phyloP scores from a whole-genome alignment of 805 yeast genomes.

The Ogataea trehaloabstinens region DNA sequence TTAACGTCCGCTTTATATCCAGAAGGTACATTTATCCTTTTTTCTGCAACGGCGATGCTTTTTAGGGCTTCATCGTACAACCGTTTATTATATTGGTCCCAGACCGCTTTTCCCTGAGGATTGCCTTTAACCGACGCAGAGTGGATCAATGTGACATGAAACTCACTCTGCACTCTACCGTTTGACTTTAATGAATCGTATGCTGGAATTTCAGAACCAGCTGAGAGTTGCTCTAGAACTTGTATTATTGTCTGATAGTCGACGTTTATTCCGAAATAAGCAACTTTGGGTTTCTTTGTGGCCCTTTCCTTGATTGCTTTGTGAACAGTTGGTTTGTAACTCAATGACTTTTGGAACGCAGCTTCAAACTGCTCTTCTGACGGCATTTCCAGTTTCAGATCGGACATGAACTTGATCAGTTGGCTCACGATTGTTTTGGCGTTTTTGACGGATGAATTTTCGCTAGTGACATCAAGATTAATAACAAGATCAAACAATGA shows the following conservation, averaged over 20 bases:
- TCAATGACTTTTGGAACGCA: constrained; percentile 54
- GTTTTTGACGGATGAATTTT: constrained; percentile 49
- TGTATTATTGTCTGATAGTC: constrained; percentile 13
- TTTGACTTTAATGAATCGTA: constrained; percentile 24
- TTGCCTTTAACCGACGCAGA: constrained; percentile 16
- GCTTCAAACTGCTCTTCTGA: constrained; percentile 37
- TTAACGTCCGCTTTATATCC: constrained; percentile 36
- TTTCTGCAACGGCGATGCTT: constrained; percentile 1
- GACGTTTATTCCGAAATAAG: constrained; percentile 46
- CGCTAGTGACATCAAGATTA: constrained; percentile 43
- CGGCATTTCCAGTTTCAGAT: constrained; percentile 39
- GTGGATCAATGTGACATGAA: constrained; percentile 72
- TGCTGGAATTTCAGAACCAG: not conserved
- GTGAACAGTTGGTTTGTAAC: constrained; percentile 51
- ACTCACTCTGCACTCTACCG: constrained; percentile 46
- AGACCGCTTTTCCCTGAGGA: constrained; percentile 11
- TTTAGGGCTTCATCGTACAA: constrained; percentile 12
- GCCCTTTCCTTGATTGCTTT: constrained; percentile 29
- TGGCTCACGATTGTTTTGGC: constrained; percentile 40
- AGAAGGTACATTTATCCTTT: constrained; percentile 15
- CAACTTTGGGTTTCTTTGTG: constrained; percentile 28
- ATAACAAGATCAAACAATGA: constrained; percentile 63
- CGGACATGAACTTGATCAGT: constrained; percentile 42
- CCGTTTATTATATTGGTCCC: constrained; percentile 17
- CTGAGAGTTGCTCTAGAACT: constrained; percentile 15